These are phyloP conservation scores for Lactarius hengduanensis DNA, from an alignment of 768 basidiomycete genomes.

Conservation along the genomic window DNA sequence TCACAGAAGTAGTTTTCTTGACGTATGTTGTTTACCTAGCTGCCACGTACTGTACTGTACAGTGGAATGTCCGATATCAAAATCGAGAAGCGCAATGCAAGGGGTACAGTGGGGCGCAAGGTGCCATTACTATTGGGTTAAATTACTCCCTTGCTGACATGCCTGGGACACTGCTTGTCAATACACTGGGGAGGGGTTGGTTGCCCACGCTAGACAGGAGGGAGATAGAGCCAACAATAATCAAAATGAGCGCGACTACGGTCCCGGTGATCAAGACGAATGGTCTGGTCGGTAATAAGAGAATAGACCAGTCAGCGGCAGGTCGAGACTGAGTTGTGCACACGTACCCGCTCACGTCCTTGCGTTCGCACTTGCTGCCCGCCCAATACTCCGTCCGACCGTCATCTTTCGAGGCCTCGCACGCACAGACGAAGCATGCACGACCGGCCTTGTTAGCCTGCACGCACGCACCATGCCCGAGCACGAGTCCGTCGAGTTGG, in stretches of 20 bases:
- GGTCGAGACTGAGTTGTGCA: background rate
- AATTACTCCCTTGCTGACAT: constrained; percentile 21
- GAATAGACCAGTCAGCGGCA: constrained; percentile 3
- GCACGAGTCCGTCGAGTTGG: constrained; percentile 61
- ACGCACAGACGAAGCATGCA: constrained; percentile 50
- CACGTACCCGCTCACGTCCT: constrained; percentile 78
- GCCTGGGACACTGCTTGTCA: constrained; percentile 54
- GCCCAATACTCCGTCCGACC: constrained; percentile 71
- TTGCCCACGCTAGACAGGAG: constrained; percentile 62
- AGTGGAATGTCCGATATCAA: background rate
- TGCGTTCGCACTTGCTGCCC: constrained; percentile 71
- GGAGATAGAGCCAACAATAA: constrained; percentile 65
- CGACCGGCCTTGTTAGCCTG: constrained; percentile 57
- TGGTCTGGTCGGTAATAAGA: constrained; percentile 44
- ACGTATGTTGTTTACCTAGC: constrained; percentile 3
- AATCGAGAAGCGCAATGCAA: background rate
- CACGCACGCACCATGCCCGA: constrained; percentile 67
- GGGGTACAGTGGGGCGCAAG: background rate
- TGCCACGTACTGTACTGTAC: no score
- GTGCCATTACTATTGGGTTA: constrained; percentile 2
- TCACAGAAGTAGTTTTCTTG: background rate
- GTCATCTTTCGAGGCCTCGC: constrained; percentile 46
- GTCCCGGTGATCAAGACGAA: constrained; percentile 76
- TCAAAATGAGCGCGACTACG: constrained; percentile 57
- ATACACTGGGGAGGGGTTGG: constrained; percentile 68